Conservation (phyloP, 306 rosid genomes). For the Dryas octopetala region DNA sequence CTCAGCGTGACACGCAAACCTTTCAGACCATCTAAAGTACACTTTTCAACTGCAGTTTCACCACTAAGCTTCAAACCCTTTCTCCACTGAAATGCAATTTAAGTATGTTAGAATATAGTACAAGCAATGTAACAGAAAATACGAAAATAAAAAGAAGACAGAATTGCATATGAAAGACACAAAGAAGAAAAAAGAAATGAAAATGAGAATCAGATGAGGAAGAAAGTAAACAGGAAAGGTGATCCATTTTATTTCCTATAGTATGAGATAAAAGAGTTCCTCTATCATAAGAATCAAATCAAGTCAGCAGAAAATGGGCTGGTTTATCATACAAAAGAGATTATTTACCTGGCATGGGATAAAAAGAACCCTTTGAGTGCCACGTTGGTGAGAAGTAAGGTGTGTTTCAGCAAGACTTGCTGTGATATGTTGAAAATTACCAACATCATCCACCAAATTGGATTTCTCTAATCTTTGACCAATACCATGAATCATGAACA, state of each 20-base stretch:
- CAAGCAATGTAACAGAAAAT: not conserved
- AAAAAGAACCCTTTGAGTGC: conserved; percentile 85
- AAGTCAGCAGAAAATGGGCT: conserved; percentile 10
- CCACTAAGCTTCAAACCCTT: conserved; percentile 96
- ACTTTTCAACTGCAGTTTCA: conserved; percentile 85
- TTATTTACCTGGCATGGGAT: conserved; percentile 89
- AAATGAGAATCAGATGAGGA: not conserved
- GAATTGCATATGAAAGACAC: not conserved
- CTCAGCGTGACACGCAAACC: conserved; percentile 91
- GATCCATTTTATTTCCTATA: not conserved
- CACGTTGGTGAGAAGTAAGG: conserved; percentile 76
- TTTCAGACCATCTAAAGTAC: conserved; percentile 92
- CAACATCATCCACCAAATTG: conserved; percentile 94
- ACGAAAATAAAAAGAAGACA: conserved; percentile 2
- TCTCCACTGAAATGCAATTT: conserved; percentile 76
- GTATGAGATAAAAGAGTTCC: conserved; percentile 2
- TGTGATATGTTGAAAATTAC: conserved; percentile 71
- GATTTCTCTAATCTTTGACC: conserved; percentile 99
- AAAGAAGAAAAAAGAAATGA: not conserved
- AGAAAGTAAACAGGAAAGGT: not conserved
- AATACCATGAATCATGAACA: conserved; percentile 99
- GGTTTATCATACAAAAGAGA: conserved; percentile 8
- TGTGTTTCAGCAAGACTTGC: conserved; percentile 83
- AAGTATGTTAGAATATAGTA: conserved; percentile 4
- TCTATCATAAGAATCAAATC: not conserved